Evolutionary conservation across 805 yeast species (phyloP).

Genomic region (Saccharomycopsis oosterbeekiorum): DNA sequence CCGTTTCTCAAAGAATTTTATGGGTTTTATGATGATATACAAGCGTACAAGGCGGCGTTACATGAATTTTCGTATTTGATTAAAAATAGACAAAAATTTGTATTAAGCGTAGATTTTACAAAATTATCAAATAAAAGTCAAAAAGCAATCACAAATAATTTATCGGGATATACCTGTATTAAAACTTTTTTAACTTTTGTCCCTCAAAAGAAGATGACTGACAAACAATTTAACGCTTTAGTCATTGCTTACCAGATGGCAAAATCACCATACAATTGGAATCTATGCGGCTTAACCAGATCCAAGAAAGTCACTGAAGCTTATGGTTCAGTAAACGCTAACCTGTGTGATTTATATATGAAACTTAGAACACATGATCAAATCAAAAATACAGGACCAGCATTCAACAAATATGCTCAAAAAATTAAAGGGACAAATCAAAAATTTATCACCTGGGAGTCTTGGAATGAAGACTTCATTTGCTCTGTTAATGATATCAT

Average conservation of each 20-base stretch:
- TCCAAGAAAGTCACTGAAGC: neutral
- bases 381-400: neutral
- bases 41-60: neutral
- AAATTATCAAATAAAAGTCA: neutral
- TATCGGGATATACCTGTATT: neutral
- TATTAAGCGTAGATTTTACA: neutral
- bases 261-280: neutral
- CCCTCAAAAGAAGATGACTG: neutral
- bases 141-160: neutral
- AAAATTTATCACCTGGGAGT: neutral
- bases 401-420: neutral
- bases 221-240: neutral
- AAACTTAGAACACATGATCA: neutral
- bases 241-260: constrained; percentile 1
- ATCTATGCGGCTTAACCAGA: neutral
- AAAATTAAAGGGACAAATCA: neutral
- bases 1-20: neutral
- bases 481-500: neutral
- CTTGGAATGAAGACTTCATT: neutral
- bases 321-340: neutral
- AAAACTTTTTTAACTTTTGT: neutral
- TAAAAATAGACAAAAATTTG: neutral
- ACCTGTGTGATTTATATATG: neutral
- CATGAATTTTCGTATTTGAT: neutral
- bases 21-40: neutral